Evolutionary conservation across 352 stramenopile genomes (phyloP).

Genomic region (Pythium aquatile): DNA sequence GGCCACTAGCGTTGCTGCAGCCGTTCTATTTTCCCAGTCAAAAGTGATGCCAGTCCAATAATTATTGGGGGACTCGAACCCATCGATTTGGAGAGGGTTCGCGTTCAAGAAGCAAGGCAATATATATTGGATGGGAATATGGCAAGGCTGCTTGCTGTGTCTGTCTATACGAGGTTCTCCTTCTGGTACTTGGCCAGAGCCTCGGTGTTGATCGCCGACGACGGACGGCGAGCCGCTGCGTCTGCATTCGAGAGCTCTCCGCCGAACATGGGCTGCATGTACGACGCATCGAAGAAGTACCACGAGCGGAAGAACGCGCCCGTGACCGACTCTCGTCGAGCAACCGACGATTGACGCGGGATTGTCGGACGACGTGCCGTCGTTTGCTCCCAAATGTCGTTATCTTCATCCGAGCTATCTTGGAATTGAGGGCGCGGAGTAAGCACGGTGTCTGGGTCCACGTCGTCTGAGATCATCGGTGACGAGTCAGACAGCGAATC

Average conservation of each 20-base stretch:
- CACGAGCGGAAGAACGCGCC: conserved; percentile 72
- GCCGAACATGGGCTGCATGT: conserved; percentile 83
- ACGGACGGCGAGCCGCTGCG: conserved; percentile 8
- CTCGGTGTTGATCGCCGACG: conserved; percentile 25
- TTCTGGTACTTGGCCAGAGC: conserved; percentile 42
- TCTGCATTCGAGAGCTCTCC: conserved; percentile 32
- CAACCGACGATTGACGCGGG: conserved; percentile 28
- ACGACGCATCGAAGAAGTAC: conserved; percentile 74
- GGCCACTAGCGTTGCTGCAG: conserved; percentile 13
- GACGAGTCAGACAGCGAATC: conserved; percentile 19
- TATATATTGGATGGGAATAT: background rate
- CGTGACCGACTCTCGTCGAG: conserved; percentile 47
- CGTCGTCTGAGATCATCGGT: conserved; percentile 18
- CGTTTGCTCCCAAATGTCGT: conserved; percentile 27
- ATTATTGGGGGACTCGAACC: conserved; percentile 17
- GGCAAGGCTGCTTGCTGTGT: background rate
- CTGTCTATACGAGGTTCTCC: conserved; percentile 40
- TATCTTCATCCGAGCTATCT: conserved; percentile 52
- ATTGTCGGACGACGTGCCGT: conserved; percentile 29
- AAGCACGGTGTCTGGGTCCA: conserved; percentile 41
- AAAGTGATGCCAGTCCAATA: conserved; percentile 16
- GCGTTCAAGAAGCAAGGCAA: background rate
- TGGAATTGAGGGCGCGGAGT: conserved; percentile 72
- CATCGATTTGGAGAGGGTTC: conserved; percentile 21
- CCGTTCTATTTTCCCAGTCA: conserved; percentile 29